Evolutionary conservation across 108 stramenopile species (phyloP).

Genomic region (Nitzschia palea): DNA sequence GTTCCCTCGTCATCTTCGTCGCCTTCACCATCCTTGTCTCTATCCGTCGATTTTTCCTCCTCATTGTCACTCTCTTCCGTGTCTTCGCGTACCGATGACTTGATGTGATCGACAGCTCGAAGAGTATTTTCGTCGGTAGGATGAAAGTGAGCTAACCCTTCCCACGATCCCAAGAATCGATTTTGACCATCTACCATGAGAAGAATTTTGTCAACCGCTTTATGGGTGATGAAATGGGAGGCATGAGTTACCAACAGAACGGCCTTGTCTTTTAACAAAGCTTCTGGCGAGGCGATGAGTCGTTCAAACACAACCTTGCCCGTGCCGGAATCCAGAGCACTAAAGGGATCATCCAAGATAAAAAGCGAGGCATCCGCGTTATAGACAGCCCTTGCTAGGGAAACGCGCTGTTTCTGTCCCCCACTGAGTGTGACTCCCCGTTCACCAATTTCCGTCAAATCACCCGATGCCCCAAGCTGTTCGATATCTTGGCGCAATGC

Average conservation of each 20-base stretch:
- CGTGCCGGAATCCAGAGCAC: conserved; percentile 88
- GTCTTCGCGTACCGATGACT: conserved; percentile 71
- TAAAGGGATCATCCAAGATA: conserved; percentile 91
- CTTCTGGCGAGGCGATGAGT: conserved; percentile 46
- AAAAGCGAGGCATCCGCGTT: conserved; percentile 61
- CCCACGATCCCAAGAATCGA: conserved; percentile 73
- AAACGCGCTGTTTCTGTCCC: conserved; percentile 80
- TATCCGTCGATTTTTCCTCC: conserved; percentile 3
- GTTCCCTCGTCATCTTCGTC: neutral
- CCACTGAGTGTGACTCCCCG: conserved; percentile 91
- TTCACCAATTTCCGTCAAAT: conserved; percentile 92
- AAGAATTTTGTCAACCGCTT: conserved; percentile 63
- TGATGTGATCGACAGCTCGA: conserved; percentile 71
- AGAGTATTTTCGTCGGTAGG: conserved; percentile 47
- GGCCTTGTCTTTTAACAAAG: conserved; percentile 54
- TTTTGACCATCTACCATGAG: conserved; percentile 69
- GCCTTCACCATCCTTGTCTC: neutral
- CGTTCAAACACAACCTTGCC: conserved; percentile 75
- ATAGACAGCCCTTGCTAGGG: conserved; percentile 83
- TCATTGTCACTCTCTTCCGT: conserved; percentile 16
- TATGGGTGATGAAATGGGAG: conserved; percentile 68
- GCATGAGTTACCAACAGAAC: conserved; percentile 91
- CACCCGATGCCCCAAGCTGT: conserved; percentile 57
- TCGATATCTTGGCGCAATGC: conserved; percentile 69
- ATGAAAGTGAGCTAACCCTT: conserved; percentile 52